These are phyloP conservation scores for Nannochloris sp. DNA, from an alignment of 139 green algal species.

Conservation along the genomic window DNA sequence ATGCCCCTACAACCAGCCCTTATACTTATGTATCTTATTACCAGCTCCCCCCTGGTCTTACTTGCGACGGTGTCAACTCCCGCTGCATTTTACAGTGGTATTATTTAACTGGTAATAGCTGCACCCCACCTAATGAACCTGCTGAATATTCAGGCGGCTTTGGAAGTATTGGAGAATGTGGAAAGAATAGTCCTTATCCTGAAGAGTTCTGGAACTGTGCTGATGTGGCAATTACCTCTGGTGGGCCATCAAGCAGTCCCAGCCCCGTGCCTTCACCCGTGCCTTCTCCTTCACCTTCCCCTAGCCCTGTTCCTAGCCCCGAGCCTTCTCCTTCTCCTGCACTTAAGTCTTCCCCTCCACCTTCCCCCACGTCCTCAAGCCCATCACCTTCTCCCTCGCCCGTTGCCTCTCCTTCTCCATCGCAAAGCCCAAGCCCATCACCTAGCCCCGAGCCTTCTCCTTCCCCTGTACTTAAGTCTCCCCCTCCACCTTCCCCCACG, in stretches of 20 bases:
- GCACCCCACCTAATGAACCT: conserved; percentile 27
- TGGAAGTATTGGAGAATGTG: conserved; percentile 20
- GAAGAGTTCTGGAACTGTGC: conserved; percentile 41
- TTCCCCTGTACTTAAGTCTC: no score
- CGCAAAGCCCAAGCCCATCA: background rate
- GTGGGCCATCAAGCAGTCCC: background rate
- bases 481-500: no score
- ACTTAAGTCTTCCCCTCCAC: background rate
- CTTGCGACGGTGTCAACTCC: conserved; percentile 10
- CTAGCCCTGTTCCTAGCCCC: background rate
- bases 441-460: background rate
- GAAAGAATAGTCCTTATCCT: conserved; percentile 6
- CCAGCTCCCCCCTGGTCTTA: conserved; percentile 25
- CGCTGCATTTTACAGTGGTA: conserved; percentile 44
- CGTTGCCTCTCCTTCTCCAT: background rate
- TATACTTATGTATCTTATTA: conserved; percentile 25
- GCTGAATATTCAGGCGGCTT: conserved; percentile 4
- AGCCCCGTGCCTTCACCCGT: background rate
- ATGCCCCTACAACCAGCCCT: background rate
- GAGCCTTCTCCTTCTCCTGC: background rate
- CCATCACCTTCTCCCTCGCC: background rate
- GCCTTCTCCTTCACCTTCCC: background rate
- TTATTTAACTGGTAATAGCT: conserved; percentile 43
- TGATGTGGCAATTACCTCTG: conserved; percentile 29
- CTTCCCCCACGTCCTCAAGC: background rate